phyloP scores from a whole-genome alignment of 352 stramenopile species.

The Plasmopara halstedii region DNA sequence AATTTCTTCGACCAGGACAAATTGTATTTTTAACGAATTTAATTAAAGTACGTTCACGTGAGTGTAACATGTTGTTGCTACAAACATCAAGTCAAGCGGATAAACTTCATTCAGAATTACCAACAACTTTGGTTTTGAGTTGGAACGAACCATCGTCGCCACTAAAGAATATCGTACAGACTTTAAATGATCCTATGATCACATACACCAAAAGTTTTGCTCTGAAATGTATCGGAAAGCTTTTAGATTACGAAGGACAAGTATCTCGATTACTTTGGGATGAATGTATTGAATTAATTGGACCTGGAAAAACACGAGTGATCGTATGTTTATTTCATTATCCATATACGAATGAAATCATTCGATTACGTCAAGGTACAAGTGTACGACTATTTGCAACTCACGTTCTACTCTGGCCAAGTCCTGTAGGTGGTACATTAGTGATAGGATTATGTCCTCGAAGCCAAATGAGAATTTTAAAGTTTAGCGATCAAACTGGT shows the following conservation, averaged over 20 bases:
- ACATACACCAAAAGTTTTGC: conserved; percentile 3
- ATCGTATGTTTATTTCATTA: conserved; percentile 37
- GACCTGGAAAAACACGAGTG: conserved; percentile 9
- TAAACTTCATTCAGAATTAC: neutral
- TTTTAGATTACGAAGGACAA: conserved; percentile 27
- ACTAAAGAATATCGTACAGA: neutral
- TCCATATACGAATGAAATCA: conserved; percentile 21
- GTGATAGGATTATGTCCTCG: conserved; percentile 33
- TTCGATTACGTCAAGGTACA: conserved; percentile 22
- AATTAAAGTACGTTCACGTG: conserved; percentile 53
- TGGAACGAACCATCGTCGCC: conserved; percentile 8
- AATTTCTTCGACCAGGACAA: conserved; percentile 37
- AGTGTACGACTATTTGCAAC: conserved; percentile 15
- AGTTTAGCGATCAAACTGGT: conserved; percentile 4
- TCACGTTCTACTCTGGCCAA: conserved; percentile 30
- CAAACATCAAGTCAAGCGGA: conserved; percentile 23
- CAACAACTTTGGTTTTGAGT: conserved; percentile 20
- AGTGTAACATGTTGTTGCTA: conserved; percentile 56
- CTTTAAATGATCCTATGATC: conserved; percentile 5
- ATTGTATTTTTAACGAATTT: conserved; percentile 49
- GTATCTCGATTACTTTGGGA: conserved; percentile 30
- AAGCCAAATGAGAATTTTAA: conserved; percentile 23
- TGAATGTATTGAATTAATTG: conserved; percentile 32
- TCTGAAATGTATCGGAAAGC: conserved; percentile 12
- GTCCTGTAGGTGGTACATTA: conserved; percentile 15